Conservation (phyloP, 1,284 basidiomycete species). For the Marasmius fiardii region DNA sequence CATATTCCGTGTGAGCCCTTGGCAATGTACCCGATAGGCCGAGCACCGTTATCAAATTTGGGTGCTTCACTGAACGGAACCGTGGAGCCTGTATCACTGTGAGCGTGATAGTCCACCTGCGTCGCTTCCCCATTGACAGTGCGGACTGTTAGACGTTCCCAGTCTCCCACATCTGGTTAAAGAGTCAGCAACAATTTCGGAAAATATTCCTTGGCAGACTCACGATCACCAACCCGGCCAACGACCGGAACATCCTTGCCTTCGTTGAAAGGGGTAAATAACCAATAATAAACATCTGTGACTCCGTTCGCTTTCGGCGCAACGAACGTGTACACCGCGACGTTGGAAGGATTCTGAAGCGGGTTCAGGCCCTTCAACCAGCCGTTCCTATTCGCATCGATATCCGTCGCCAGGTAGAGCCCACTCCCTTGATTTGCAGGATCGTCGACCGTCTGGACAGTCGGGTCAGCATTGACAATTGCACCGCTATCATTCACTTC, state of each 20-base stretch:
- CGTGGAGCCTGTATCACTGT: not conserved
- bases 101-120: constrained; percentile 3
- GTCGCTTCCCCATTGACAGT: constrained; percentile 5
- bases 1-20: constrained; percentile 1
- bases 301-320: not conserved
- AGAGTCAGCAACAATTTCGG: not conserved
- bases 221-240: constrained; percentile 3
- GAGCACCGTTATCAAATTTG: not conserved
- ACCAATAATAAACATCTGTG: constrained; percentile 3
- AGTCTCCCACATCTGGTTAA: constrained; percentile 2
- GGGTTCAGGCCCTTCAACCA: not conserved
- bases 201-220: not conserved
- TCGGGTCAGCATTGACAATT: not conserved
- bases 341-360: not conserved
- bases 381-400: not conserved
- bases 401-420: not conserved
- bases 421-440: not conserved
- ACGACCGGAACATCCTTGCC: constrained; percentile 1
- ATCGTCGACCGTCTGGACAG: not conserved
- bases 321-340: not conserved
- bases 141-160: constrained; percentile 2
- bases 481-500: not conserved
- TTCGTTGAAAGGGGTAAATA: constrained; percentile 1
- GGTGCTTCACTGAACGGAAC: constrained; percentile 1
- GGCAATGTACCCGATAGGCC: not conserved